Conservation (phyloP, 208 protist genomes). For the Hexamita inflata region DNA sequence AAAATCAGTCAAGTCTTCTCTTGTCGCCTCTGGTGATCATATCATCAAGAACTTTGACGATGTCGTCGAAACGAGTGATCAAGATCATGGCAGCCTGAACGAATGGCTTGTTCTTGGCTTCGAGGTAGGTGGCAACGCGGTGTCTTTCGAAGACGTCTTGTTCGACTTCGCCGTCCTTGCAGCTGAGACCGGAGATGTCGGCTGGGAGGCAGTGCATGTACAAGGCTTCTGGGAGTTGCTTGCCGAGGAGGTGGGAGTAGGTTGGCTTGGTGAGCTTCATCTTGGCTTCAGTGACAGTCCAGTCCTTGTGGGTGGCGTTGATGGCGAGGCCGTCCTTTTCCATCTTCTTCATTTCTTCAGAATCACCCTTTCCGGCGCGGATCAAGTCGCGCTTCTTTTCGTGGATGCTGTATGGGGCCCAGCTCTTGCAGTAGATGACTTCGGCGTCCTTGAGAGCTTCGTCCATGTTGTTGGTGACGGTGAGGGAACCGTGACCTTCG, state of each 20-base stretch:
- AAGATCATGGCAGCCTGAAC: constrained; percentile 34
- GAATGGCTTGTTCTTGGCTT: constrained; percentile 39
- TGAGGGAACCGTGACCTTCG: constrained; percentile 28
- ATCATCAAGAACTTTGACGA: no score
- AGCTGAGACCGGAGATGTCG: constrained; percentile 31
- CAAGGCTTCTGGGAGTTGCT: constrained; percentile 29
- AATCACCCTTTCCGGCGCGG: background rate
- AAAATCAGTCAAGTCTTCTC: no score
- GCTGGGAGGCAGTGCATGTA: constrained; percentile 44
- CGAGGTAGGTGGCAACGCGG: constrained; percentile 39
- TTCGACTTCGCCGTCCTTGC: constrained; percentile 35
- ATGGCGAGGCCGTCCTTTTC: constrained; percentile 17
- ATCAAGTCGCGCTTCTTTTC: background rate
- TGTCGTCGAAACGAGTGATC: constrained; percentile 16
- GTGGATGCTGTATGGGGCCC: constrained; percentile 17
- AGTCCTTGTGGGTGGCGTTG: constrained; percentile 33
- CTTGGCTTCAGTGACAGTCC: constrained; percentile 33
- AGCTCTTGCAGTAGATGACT: constrained; percentile 38
- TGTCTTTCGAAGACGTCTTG: constrained; percentile 33
- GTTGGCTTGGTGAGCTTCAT: constrained; percentile 34
- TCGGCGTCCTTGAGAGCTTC: constrained; percentile 42
- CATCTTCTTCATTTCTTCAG: constrained; percentile 8
- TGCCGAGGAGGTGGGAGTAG: no score
- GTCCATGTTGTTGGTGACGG: constrained; percentile 33
- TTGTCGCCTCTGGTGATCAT: no score